Conservation (phyloP, 805 yeast genomes). For the Barnettozyma pratensis region DNA sequence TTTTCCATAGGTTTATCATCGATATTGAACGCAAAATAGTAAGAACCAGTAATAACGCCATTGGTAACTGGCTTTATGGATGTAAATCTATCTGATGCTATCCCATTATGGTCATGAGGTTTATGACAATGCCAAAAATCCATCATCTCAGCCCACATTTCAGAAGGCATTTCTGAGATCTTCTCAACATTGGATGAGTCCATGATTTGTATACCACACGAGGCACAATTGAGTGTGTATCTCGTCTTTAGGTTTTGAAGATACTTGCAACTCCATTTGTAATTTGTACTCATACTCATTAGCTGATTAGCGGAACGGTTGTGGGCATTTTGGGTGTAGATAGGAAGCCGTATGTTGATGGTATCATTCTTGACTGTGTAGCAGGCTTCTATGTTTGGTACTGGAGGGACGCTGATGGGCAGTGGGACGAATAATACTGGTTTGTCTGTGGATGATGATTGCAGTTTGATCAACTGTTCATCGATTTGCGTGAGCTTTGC, state of each 20-base stretch:
- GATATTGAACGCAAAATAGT: slow-evolving; percentile 36
- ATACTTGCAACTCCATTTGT: slow-evolving; percentile 42
- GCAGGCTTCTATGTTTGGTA: slow-evolving; percentile 1
- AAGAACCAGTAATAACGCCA: slow-evolving; percentile 49
- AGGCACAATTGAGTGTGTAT: slow-evolving; percentile 29
- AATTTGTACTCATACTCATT: slow-evolving; percentile 18
- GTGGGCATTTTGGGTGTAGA: not conserved
- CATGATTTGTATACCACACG: slow-evolving; percentile 28
- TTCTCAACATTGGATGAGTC: slow-evolving; percentile 28
- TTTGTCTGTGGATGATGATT: not conserved
- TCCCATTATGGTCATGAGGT: slow-evolving; percentile 37
- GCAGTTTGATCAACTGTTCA: not conserved
- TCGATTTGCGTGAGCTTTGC: slow-evolving; percentile 2
- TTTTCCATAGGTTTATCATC: slow-evolving; percentile 7
- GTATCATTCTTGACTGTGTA: not conserved
- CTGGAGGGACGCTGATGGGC: slow-evolving; percentile 1
- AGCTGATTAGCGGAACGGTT: slow-evolving; percentile 19
- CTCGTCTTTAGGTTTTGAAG: slow-evolving; percentile 22
- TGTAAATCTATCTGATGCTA: slow-evolving; percentile 30
- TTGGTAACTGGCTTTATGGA: slow-evolving; percentile 38
- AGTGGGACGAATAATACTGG: slow-evolving; percentile 6
- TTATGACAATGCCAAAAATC: slow-evolving; percentile 98
- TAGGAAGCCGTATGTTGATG: slow-evolving; percentile 14
- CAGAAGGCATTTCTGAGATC: slow-evolving; percentile 76
- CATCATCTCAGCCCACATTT: slow-evolving; percentile 91